Conservation (phyloP, 345 rosid genomes). For the Mallotus nudiflorus region DNA sequence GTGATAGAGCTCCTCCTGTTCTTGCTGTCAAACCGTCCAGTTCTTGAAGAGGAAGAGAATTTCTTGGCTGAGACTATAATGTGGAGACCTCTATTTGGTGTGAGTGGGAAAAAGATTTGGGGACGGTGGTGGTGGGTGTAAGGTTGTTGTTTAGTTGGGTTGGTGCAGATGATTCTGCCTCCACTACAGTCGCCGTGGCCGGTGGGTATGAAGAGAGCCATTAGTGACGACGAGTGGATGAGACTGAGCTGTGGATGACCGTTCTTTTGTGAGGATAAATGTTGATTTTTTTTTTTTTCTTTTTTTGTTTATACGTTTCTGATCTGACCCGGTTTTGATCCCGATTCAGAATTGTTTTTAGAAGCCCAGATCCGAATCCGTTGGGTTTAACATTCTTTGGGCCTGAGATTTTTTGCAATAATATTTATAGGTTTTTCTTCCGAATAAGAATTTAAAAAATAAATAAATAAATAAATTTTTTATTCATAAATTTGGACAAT, state of each 20-base stretch:
- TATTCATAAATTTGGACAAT: no score
- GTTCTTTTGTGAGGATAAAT: slow-evolving; percentile 4
- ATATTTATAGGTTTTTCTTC: no score
- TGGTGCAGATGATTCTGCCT: slow-evolving; percentile 36
- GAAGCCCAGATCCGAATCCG: no score
- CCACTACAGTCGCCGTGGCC: slow-evolving; percentile 35
- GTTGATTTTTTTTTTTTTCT: background rate
- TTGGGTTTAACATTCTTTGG: no score
- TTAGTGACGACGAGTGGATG: slow-evolving; percentile 37
- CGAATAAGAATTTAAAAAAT: no score
- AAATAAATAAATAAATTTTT: no score
- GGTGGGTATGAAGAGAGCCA: slow-evolving; percentile 57
- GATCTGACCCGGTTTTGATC: no score
- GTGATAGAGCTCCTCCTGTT: slow-evolving; percentile 49
- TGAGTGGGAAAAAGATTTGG: slow-evolving; percentile 20
- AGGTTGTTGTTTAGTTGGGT: slow-evolving; percentile 20
- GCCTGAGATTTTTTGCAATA: no score
- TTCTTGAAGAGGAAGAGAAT: slow-evolving; percentile 41
- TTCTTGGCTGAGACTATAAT: slow-evolving; percentile 51
- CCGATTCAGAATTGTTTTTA: no score
- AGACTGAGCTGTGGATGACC: background rate
- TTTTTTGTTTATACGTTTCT: no score
- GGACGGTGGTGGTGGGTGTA: slow-evolving; percentile 27
- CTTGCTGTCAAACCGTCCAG: slow-evolving; percentile 71
- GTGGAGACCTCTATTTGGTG: slow-evolving; percentile 26